These are phyloP conservation scores for Agaricus bisporus DNA, from an alignment of 768 basidiomycete genomes.

Conservation along the genomic window DNA sequence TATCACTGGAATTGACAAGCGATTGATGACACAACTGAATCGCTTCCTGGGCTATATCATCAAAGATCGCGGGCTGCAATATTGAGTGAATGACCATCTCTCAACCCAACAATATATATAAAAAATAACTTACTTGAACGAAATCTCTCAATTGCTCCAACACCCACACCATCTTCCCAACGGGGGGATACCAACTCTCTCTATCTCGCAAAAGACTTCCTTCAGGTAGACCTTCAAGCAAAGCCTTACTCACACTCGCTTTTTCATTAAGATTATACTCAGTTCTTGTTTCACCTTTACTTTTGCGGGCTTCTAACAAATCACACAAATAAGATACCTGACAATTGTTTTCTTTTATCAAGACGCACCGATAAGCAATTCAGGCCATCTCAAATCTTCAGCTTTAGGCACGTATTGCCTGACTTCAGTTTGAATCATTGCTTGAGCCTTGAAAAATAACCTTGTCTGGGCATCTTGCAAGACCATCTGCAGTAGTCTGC, in stretches of 20 bases:
- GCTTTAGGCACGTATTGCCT: constrained; percentile 71
- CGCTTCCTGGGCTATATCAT: constrained; percentile 95
- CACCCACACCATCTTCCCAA: constrained; percentile 88
- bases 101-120: background rate
- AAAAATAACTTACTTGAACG: constrained; percentile 63
- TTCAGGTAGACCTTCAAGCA: constrained; percentile 1
- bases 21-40: constrained; percentile 78
- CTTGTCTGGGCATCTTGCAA: constrained; percentile 95
- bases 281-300: background rate
- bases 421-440: constrained; percentile 85
- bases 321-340: background rate
- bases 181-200: constrained; percentile 89
- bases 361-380: constrained; percentile 63
- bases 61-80: constrained; percentile 83
- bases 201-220: constrained; percentile 53
- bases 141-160: constrained; percentile 85
- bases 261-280: constrained; percentile 38
- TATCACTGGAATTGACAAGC: constrained; percentile 65
- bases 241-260: constrained; percentile 57
- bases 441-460: constrained; percentile 93
- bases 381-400: constrained; percentile 85
- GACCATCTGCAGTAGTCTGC: constrained; percentile 79
- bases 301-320: constrained; percentile 1
- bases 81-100: background rate
- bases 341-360: background rate